phyloP scores from a whole-genome alignment of 768 basidiomycete species.

The Lactarius psammicola region DNA sequence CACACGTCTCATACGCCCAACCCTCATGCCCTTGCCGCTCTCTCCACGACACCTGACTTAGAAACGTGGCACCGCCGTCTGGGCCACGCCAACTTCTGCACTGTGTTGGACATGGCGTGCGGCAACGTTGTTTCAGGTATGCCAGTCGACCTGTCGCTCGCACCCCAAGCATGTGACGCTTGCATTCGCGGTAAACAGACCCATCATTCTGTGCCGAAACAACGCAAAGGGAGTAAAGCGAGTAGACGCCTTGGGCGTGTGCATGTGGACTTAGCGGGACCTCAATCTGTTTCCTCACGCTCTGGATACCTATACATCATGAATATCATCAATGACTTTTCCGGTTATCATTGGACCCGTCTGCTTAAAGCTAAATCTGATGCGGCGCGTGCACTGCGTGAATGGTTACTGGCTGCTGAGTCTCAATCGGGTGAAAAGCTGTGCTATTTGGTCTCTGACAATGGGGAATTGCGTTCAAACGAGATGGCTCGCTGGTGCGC shows the following conservation, averaged over 20 bases:
- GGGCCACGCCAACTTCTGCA: background rate
- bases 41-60: background rate
- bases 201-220: background rate
- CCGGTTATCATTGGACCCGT: background rate
- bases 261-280: background rate
- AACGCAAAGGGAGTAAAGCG: background rate
- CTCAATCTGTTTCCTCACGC: background rate
- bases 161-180: background rate
- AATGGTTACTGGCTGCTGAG: background rate
- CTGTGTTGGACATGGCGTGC: background rate
- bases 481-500: background rate
- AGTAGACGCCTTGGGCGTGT: background rate
- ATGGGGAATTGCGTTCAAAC: background rate
- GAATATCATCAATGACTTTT: background rate
- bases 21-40: background rate
- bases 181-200: conserved; percentile 7
- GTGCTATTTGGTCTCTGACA: background rate
- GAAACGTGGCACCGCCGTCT: conserved; percentile 6
- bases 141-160: background rate
- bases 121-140: background rate
- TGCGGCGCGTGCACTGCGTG: too few relatives aligned
- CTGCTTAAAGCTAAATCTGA: background rate
- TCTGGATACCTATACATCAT: background rate
- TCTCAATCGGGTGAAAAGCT: background rate
- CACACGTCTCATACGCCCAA: background rate